Evolutionary conservation across 345 rosid genomes (phyloP).

Genomic region (Mallotus nudiflorus): DNA sequence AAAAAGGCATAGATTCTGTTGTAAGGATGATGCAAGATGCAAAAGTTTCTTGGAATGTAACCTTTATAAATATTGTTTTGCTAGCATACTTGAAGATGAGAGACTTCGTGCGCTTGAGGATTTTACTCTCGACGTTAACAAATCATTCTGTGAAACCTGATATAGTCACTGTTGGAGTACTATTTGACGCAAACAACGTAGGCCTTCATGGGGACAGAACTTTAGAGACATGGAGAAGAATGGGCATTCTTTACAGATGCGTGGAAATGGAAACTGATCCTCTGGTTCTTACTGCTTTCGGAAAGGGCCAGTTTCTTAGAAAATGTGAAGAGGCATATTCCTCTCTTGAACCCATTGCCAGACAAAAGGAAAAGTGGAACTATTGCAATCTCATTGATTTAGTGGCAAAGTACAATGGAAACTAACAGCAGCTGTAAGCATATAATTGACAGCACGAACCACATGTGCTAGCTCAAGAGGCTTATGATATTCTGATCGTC

Average conservation of each 20-base stretch:
- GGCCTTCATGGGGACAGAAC: slow-evolving; percentile 44
- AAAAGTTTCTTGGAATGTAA: slow-evolving; percentile 47
- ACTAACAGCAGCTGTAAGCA: neutral
- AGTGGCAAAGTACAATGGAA: slow-evolving; percentile 26
- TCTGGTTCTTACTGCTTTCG: slow-evolving; percentile 54
- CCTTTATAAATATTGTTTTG: slow-evolving; percentile 48
- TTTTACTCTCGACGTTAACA: slow-evolving; percentile 34
- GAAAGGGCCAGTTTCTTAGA: slow-evolving; percentile 55
- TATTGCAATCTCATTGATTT: slow-evolving; percentile 48
- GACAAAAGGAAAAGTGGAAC: slow-evolving; percentile 43
- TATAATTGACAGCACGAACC: neutral
- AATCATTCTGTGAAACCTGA: slow-evolving; percentile 49
- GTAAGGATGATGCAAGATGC: slow-evolving; percentile 53
- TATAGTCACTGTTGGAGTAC: slow-evolving; percentile 61
- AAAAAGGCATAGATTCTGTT: slow-evolving; percentile 56
- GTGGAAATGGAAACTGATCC: slow-evolving; percentile 58
- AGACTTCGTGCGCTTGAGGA: slow-evolving; percentile 46
- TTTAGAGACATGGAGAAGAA: slow-evolving; percentile 51
- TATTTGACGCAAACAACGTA: slow-evolving; percentile 41
- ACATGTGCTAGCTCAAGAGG: neutral
- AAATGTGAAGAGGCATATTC: slow-evolving; percentile 45
- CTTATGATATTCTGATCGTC: neutral
- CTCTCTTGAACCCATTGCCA: slow-evolving; percentile 34
- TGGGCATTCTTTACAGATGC: slow-evolving; percentile 47
- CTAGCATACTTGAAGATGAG: slow-evolving; percentile 57